Evolutionary conservation across 1,284 basidiomycete genomes (phyloP).

Genomic region (Puccinia polysora): DNA sequence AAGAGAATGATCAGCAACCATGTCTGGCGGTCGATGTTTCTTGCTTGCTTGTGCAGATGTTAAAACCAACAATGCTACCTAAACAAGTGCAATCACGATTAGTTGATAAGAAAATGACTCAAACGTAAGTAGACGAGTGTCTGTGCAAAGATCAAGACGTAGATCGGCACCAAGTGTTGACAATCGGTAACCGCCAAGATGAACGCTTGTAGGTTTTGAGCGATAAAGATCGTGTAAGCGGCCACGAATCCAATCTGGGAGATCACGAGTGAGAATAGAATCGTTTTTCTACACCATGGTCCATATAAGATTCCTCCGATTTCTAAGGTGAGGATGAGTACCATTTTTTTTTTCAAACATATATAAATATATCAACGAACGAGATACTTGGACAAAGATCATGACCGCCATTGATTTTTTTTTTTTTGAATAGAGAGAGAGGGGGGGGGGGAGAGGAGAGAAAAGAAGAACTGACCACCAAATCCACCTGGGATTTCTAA

Average conservation of each 20-base stretch:
- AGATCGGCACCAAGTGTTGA: slow-evolving; percentile 64
- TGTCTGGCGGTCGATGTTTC: too few species aligned
- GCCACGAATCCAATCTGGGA: slow-evolving; percentile 69
- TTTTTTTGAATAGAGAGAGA: slow-evolving; percentile 92
- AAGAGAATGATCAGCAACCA: too few species aligned
- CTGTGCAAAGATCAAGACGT: slow-evolving; percentile 77
- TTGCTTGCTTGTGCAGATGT: too few species aligned
- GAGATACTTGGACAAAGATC: slow-evolving; percentile 69
- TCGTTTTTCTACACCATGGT: slow-evolving; percentile 81
- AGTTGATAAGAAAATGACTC: not conserved
- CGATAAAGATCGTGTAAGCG: slow-evolving; percentile 72
- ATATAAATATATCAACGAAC: slow-evolving; percentile 69
- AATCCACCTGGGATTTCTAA: slow-evolving; percentile 86
- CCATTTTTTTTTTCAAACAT: slow-evolving; percentile 79
- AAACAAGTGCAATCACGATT: not conserved
- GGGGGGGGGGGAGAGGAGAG: slow-evolving; percentile 39
- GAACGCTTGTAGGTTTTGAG: slow-evolving; percentile 80
- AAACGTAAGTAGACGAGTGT: slow-evolving; percentile 71
- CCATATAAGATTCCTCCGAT: slow-evolving; percentile 92
- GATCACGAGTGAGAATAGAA: slow-evolving; percentile 78
- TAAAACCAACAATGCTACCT: not conserved
- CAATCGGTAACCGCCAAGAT: slow-evolving; percentile 79
- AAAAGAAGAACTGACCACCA: slow-evolving; percentile 62
- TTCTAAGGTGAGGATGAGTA: slow-evolving; percentile 82
- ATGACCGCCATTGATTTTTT: slow-evolving; percentile 76